A percentile compares a stretch with the other conserved stretches of the same genome.
These are phyloP conservation scores for Avena eriantha DNA, from an alignment of 176 grass and related monocot species.

Conservation along the genomic window DNA sequence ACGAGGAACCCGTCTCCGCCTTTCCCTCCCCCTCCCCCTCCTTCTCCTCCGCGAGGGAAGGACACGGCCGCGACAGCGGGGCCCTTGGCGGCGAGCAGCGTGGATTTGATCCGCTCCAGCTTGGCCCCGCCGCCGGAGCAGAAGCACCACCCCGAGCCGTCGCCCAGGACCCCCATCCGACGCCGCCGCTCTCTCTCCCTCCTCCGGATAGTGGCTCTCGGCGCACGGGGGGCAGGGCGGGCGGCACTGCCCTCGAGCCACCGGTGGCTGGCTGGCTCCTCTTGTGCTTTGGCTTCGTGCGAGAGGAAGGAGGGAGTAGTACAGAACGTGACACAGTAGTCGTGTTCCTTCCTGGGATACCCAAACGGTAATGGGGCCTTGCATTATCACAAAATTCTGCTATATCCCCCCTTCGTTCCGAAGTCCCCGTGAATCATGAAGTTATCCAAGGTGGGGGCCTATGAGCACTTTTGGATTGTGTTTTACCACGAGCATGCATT, in stretches of 20 bases:
- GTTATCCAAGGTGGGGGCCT: neutral
- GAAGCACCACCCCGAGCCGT: constrained; percentile 84
- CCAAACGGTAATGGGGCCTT: constrained; percentile 37
- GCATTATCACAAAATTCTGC: neutral
- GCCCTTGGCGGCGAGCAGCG: constrained; percentile 70
- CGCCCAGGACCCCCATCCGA: constrained; percentile 77
- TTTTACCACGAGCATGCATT: neutral
- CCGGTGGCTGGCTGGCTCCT: neutral
- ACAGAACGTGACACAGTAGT: constrained; percentile 50
- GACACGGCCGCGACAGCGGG: constrained; percentile 71
- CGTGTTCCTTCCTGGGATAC: constrained; percentile 43
- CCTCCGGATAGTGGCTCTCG: constrained; percentile 26
- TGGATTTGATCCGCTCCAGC: constrained; percentile 82
- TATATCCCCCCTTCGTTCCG: neutral
- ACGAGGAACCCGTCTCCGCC: constrained; percentile 81
- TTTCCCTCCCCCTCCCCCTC: constrained; percentile 38
- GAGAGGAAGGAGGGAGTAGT: constrained; percentile 27
- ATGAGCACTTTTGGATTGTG: neutral
- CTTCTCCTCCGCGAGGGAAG: constrained; percentile 30
- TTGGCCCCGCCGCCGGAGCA: constrained; percentile 75
- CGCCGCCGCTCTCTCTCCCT: neutral
- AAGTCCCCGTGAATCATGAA: neutral
- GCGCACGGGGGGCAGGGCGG: constrained; percentile 2
- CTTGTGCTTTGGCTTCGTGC: constrained; percentile 16
- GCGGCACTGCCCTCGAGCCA: constrained; percentile 5